A percentile compares a stretch with the other conserved stretches of the same genome.
Evolutionary conservation across 176 grass and related monocot species (phyloP).

Genomic region (Bromus sterilis): DNA sequence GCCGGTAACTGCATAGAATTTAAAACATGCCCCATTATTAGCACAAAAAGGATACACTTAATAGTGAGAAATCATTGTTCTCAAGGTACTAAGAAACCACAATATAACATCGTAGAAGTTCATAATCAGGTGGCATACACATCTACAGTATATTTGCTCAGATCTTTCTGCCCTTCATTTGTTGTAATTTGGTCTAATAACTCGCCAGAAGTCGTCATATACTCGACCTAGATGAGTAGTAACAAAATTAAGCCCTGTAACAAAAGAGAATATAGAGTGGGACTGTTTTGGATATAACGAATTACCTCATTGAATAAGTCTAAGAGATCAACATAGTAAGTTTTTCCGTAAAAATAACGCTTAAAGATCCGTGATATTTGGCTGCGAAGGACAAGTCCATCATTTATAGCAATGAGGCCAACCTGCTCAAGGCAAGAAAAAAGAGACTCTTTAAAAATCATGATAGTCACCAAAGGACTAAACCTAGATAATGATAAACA

Average conservation of each 20-base stretch:
- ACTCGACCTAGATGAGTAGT: slow-evolving; percentile 37
- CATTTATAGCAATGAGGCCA: slow-evolving; percentile 58
- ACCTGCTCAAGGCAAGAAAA: slow-evolving; percentile 16
- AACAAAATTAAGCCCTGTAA: neutral
- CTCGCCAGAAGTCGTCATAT: slow-evolving; percentile 43
- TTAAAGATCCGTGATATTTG: slow-evolving; percentile 49
- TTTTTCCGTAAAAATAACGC: slow-evolving; percentile 22
- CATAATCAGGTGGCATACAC: slow-evolving; percentile 26
- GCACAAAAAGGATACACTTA: neutral
- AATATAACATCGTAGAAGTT: neutral
- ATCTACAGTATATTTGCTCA: slow-evolving; percentile 38
- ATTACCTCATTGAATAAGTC: slow-evolving; percentile 57
- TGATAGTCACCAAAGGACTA: neutral
- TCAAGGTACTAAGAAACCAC: neutral
- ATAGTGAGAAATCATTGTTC: neutral
- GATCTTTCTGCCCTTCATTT: slow-evolving; percentile 42
- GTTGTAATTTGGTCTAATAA: slow-evolving; percentile 56
- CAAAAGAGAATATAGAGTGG: neutral
- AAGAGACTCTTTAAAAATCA: neutral
- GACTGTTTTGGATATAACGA: neutral
- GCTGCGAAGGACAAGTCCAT: slow-evolving; percentile 46
- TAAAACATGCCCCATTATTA: neutral
- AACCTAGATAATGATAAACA: neutral
- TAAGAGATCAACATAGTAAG: slow-evolving; percentile 51
- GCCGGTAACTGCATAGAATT: slow-evolving; percentile 33